phyloP scores from a whole-genome alignment of 495 filamentous ascomycete species.

The Lindgomyces ingoldianus region DNA sequence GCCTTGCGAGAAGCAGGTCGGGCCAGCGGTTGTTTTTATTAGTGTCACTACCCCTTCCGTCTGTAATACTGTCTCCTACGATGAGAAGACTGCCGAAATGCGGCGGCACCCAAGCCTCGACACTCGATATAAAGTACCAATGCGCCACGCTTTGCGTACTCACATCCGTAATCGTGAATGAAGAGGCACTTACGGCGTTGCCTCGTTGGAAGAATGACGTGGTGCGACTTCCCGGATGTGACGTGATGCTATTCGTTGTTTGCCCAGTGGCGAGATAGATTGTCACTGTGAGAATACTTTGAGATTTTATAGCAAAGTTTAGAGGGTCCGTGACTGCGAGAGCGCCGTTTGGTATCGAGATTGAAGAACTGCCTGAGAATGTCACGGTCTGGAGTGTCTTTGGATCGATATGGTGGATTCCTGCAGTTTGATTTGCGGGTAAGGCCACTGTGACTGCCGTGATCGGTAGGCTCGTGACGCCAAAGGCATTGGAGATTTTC shows the following conservation, averaged over 20 bases:
- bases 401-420: constrained; percentile 55
- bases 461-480: constrained; percentile 61
- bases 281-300: constrained; percentile 57
- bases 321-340: constrained; percentile 66
- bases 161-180: background rate
- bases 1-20: constrained; percentile 59
- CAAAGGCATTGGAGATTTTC: constrained; percentile 69
- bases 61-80: constrained; percentile 74
- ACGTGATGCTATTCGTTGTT: constrained; percentile 58
- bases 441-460: constrained; percentile 60
- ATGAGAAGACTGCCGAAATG: constrained; percentile 56
- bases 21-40: constrained; percentile 70
- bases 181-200: constrained; percentile 46
- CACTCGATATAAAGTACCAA: constrained; percentile 61
- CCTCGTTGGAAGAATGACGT: constrained; percentile 62
- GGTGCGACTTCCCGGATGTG: constrained; percentile 69
- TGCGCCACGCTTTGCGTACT: constrained; percentile 7
- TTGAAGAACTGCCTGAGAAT: constrained; percentile 55
- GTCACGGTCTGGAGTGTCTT: constrained; percentile 55
- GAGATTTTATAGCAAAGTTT: constrained; percentile 52
- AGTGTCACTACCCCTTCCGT: constrained; percentile 64
- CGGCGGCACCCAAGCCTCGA: constrained; percentile 59
- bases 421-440: constrained; percentile 51
- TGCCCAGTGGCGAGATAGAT: constrained; percentile 63
- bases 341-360: constrained; percentile 59